Evolutionary conservation across 495 filamentous ascomycete species (phyloP).

Genomic region (Penicillium pulvis): DNA sequence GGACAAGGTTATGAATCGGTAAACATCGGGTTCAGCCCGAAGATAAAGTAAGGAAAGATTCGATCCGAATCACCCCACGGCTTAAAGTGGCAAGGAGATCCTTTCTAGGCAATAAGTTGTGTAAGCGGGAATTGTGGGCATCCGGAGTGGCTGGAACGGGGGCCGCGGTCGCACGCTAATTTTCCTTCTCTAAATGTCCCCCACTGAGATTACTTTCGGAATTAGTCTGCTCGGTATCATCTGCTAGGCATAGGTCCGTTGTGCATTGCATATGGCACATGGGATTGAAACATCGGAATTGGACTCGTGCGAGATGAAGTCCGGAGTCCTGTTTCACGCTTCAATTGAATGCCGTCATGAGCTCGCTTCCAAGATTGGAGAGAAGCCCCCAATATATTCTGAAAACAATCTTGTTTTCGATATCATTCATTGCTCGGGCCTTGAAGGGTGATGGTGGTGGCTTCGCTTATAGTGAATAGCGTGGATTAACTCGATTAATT

Average conservation of each 20-base stretch:
- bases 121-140: slow-evolving; percentile 11
- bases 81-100: slow-evolving; percentile 11
- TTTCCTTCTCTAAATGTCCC: neutral
- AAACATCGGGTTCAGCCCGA: neutral
- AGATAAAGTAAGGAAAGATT: slow-evolving; percentile 13
- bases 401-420: neutral
- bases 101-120: neutral
- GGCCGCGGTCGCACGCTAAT: slow-evolving; percentile 8
- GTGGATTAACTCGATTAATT: neutral
- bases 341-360: neutral
- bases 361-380: neutral
- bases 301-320: neutral
- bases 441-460: neutral
- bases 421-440: neutral
- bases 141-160: slow-evolving; percentile 11
- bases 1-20: slow-evolving; percentile 6
- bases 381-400: neutral
- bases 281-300: neutral
- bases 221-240: neutral
- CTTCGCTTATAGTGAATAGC: neutral
- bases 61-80: slow-evolving; percentile 33
- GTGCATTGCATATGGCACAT: neutral
- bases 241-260: neutral
- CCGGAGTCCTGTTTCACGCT: neutral
- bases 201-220: neutral